Evolutionary conservation across 1,284 basidiomycete species (phyloP).

Genomic region (Fomitopsis palustris): DNA sequence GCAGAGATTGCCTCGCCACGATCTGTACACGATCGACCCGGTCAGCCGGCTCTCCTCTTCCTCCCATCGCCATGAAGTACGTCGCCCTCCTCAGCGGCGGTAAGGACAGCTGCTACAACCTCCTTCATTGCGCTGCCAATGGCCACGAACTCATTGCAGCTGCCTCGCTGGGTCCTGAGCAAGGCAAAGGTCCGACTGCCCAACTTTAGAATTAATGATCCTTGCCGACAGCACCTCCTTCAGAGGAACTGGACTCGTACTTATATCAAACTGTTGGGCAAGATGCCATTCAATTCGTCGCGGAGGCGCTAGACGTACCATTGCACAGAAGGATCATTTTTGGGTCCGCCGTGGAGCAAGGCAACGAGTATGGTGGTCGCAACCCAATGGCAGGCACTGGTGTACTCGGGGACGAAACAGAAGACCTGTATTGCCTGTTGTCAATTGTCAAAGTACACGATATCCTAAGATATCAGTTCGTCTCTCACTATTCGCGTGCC

Average conservation of each 20-base stretch:
- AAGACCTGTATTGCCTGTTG: slow-evolving; percentile 86
- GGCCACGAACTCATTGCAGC: slow-evolving; percentile 89
- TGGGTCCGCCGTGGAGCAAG: slow-evolving; percentile 80
- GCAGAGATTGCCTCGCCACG: neutral
- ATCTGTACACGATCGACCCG: neutral
- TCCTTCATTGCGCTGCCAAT: slow-evolving; percentile 85
- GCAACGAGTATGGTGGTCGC: slow-evolving; percentile 81
- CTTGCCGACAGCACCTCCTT: slow-evolving; percentile 14
- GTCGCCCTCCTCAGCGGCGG: slow-evolving; percentile 95
- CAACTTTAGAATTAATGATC: slow-evolving; percentile 5
- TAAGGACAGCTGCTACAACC: slow-evolving; percentile 97
- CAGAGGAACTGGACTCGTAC: slow-evolving; percentile 98
- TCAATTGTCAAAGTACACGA: slow-evolving; percentile 69
- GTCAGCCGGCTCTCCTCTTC: neutral
- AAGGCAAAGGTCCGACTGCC: slow-evolving; percentile 70
- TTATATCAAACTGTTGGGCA: slow-evolving; percentile 99
- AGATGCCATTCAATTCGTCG: slow-evolving; percentile 87
- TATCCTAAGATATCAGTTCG: neutral
- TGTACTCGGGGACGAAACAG: slow-evolving; percentile 87
- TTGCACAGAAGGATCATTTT: slow-evolving; percentile 80
- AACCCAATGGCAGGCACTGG: slow-evolving; percentile 44
- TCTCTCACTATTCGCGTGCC: neutral
- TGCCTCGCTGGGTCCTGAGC: slow-evolving; percentile 82
- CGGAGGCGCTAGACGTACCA: slow-evolving; percentile 82
- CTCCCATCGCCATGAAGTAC: slow-evolving; percentile 71